Percentiles rank a stretch among this genome's conserved stretches.
Evolutionary conservation across 2,329 filamentous ascomycete genomes (phyloP).

Genomic region (Fusarium fracticaudum): DNA sequence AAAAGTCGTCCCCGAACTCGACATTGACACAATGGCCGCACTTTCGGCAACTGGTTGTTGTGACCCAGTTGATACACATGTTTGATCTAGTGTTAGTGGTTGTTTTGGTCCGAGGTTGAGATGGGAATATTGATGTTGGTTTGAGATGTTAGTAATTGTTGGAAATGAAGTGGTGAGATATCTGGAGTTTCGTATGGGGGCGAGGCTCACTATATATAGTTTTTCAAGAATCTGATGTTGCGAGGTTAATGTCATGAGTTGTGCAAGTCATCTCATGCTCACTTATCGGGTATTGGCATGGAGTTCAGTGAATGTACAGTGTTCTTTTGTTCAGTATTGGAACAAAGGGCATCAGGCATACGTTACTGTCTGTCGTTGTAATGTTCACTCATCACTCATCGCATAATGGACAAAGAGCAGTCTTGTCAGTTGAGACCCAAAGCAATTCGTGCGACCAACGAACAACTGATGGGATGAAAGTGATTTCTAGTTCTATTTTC

Average conservation of each 20-base stretch:
- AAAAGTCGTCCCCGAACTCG: not conserved
- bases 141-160: not conserved
- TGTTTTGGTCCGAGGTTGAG: not conserved
- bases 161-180: no score
- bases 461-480: not conserved
- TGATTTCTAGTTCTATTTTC: not conserved
- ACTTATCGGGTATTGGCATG: no score
- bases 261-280: not conserved
- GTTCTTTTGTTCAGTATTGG: not conserved
- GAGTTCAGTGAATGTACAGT: not conserved
- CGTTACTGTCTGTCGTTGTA: not conserved
- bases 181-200: not conserved
- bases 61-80: slow-evolving; percentile 13
- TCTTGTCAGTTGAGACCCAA: not conserved
- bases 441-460: not conserved
- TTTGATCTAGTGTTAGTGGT: not conserved
- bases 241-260: not conserved
- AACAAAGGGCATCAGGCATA: not conserved
- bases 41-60: not conserved
- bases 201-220: not conserved
- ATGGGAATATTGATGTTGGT: not conserved
- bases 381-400: not conserved
- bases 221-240: not conserved
- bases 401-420: not conserved
- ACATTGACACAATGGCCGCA: not conserved